These are phyloP conservation scores for Mycena albidolilacea DNA, from an alignment of 768 basidiomycete species.

Conservation along the genomic window DNA sequence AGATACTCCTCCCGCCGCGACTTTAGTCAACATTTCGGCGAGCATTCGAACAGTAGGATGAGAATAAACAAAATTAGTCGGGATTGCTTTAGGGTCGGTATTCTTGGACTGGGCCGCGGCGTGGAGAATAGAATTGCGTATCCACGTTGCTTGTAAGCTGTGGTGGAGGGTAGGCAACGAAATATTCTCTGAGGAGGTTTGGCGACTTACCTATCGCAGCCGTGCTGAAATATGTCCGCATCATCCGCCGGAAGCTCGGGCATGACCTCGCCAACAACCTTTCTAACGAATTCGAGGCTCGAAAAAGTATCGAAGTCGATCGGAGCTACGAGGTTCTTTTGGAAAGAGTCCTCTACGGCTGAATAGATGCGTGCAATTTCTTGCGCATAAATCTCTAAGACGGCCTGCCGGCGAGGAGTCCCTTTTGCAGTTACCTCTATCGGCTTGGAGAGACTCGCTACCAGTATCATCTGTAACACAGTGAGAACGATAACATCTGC, in stretches of 20 bases:
- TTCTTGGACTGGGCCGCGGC: conserved; percentile 38
- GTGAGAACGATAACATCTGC: neutral
- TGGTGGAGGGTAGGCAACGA: neutral
- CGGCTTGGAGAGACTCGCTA: conserved; percentile 8
- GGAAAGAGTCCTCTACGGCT: conserved; percentile 30
- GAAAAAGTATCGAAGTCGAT: conserved; percentile 12
- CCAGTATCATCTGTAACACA: conserved; percentile 27
- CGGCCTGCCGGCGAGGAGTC: conserved; percentile 39
- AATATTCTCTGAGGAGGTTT: too few relatives aligned
- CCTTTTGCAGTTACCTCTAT: conserved; percentile 44
- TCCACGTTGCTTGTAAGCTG: conserved; percentile 55
- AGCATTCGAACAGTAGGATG: conserved; percentile 45
- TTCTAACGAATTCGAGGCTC: conserved; percentile 49
- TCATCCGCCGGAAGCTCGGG: conserved; percentile 44
- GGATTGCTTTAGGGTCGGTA: conserved; percentile 39
- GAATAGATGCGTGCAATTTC: conserved; percentile 46
- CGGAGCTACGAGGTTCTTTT: conserved; percentile 24
- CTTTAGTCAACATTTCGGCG: conserved; percentile 26
- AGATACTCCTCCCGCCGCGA: conserved; percentile 2
- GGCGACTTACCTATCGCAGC: conserved; percentile 55
- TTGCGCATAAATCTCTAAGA: conserved; percentile 41
- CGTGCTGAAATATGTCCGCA: conserved; percentile 57
- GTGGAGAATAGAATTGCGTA: conserved; percentile 50
- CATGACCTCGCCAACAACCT: conserved; percentile 51
- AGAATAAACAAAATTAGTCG: conserved; percentile 45